Percentiles rank a stretch among this genome's conserved stretches.
phyloP scores from a whole-genome alignment of 139 green algal genomes.

The Chlorella sp. region DNA sequence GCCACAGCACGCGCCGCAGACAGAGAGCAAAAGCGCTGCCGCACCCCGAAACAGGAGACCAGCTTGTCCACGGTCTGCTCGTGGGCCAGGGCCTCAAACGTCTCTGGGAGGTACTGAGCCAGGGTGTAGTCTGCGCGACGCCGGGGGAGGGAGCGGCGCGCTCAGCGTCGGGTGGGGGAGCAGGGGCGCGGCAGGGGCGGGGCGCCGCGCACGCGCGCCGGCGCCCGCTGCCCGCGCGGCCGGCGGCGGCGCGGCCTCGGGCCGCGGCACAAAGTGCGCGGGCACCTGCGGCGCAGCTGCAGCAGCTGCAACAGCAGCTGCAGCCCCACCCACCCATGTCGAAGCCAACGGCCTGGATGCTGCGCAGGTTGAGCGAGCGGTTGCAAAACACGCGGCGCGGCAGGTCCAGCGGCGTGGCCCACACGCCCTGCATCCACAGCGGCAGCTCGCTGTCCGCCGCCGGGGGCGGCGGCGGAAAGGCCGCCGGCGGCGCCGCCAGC shows the following conservation, averaged over 20 bases:
- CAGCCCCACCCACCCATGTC: conserved; percentile 89
- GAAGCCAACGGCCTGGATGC: conserved; percentile 88
- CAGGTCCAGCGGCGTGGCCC: conserved; percentile 44
- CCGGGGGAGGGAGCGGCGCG: no score
- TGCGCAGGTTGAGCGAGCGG: conserved; percentile 92
- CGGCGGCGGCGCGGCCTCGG: no score
- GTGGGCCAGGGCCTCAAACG: conserved; percentile 93
- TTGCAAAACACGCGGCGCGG: conserved; percentile 92
- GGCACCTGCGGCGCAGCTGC: neutral
- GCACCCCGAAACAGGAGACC: conserved; percentile 71
- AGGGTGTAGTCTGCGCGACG: conserved; percentile 29
- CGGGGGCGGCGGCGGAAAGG: conserved; percentile 39
- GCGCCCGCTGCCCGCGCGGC: no score
- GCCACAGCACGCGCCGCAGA: no score
- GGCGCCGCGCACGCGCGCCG: no score
- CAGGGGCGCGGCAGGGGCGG: no score
- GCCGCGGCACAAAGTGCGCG: no score
- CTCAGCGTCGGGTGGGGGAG: no score
- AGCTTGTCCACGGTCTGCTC: conserved; percentile 87
- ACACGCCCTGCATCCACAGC: conserved; percentile 41
- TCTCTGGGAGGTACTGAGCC: conserved; percentile 89
- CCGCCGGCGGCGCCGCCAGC: no score
- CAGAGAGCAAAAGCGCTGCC: no score
- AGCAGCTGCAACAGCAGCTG: neutral
- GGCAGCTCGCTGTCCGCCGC: conserved; percentile 27